Conservation (phyloP, 1,139 yeast genomes). For the Torulaspora pretoriensis region DNA sequence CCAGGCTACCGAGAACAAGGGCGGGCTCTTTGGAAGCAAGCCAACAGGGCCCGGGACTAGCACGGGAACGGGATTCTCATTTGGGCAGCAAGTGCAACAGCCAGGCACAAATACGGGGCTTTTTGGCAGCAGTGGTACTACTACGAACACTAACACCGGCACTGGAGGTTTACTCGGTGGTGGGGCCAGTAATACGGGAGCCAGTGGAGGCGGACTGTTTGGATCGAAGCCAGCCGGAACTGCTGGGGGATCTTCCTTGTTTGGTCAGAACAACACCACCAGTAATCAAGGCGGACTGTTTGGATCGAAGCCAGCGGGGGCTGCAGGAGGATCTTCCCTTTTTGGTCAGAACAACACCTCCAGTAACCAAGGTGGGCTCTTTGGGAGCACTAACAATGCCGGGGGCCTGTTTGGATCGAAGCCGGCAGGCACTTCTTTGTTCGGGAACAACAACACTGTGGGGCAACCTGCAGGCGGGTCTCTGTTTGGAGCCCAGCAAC, state of each 20-base stretch:
- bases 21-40: slow-evolving; percentile 41
- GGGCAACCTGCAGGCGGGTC: slow-evolving; percentile 13
- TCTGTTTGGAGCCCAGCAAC: slow-evolving; percentile 35
- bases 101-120: slow-evolving; percentile 38
- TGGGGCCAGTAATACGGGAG: slow-evolving; percentile 11
- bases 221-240: slow-evolving; percentile 21
- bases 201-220: slow-evolving; percentile 22
- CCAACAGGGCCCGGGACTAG: slow-evolving; percentile 8
- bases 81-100: slow-evolving; percentile 17
- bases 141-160: slow-evolving; percentile 21
- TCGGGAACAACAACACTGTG: slow-evolving; percentile 33
- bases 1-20: slow-evolving; percentile 19
- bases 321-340: slow-evolving; percentile 1
- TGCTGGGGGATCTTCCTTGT: slow-evolving; percentile 3
- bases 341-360: slow-evolving; percentile 14
- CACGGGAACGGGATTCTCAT: slow-evolving; percentile 11
- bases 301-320: slow-evolving; percentile 22
- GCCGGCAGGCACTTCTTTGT: slow-evolving; percentile 32
- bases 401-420: slow-evolving; percentile 34
- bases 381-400: slow-evolving; percentile 31
- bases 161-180: slow-evolving; percentile 20
- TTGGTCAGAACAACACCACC: slow-evolving; percentile 13
- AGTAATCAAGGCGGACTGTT: slow-evolving; percentile 33
- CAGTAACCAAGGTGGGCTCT: slow-evolving; percentile 33
- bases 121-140: slow-evolving; percentile 37